Base-by-base conservation (phyloP, 1,284 basidiomycete genomes). In the Agroathelia rolfsii region DNA sequence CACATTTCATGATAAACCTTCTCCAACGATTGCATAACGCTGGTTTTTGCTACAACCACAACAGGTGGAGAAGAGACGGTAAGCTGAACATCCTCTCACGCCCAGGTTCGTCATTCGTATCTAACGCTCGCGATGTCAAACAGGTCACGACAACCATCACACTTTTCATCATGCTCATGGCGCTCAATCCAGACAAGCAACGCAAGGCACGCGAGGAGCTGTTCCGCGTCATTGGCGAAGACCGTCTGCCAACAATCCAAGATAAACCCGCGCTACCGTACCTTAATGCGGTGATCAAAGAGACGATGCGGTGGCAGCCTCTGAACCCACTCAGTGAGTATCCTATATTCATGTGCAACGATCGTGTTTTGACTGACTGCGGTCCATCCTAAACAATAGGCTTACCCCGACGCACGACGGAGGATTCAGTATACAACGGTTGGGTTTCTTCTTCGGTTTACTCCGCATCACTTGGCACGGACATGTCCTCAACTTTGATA, bases 181-280 rank as follows among this genome's bases (percentile, higher is more conserved):
- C 50, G 4, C 45, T 51, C 4, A 43, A 56, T 36, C 53, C 52
- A 4, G 48, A 55, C 3, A 44, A 54, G 16, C 51, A 54, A 25
- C 41, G 38, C 4, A 47, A 44, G 24, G 55, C 53, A 3, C 54
- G 55, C 3, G 50, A 47, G 12, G 55, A 57, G 39, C 43, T 57
- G 9, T 54, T 56, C 26, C 48, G 46, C 5, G 55, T 61, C 10
- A 41, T 61, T 8, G 63, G 63, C 4, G 48, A 43, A 8, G 47
- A 48, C 13, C 39, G 52, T 9, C 41, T 48, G 33, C 59, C 59
- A 0, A 53, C 40, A 3, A 41, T 47, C 6, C 51, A 53, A 11
- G 57, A 61, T 42, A 48, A 55, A 33, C 38, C 41, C 14, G 41
- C 50, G 13, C 38, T 62, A n/a, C 61, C 58, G 14, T 62, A 56